phyloP scores from a whole-genome alignment of 106 monocot genomes.

The Triglochin maritima region DNA sequence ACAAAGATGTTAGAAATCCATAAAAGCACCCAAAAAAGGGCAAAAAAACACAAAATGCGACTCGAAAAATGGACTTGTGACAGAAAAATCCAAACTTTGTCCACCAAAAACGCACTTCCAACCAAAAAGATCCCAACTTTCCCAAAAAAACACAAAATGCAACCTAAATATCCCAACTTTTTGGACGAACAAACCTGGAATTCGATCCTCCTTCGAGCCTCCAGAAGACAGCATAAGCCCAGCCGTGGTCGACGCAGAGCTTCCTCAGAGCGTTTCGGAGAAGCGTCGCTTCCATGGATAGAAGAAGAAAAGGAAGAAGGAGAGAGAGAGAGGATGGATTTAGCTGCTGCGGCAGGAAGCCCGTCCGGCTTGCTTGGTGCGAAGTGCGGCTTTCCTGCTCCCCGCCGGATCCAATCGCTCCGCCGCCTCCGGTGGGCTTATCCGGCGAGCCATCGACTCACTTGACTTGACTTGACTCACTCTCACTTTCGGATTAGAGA shows the following conservation, averaged over 20 bases:
- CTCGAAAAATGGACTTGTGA: background rate
- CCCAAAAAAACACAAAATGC: too few species aligned
- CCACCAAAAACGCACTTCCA: background rate
- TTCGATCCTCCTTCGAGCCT: conserved; percentile 16
- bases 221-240: conserved; percentile 81
- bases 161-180: too few species aligned
- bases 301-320: background rate
- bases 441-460: conserved; percentile 1
- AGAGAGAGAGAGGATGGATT: background rate
- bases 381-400: conserved; percentile 1
- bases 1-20: too few species aligned
- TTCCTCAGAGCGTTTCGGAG: conserved; percentile 33
- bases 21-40: background rate
- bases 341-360: conserved; percentile 10
- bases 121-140: too few species aligned
- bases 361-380: conserved; percentile 10
- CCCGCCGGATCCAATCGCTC: conserved; percentile 3
- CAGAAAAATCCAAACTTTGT: background rate
- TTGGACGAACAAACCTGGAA: conserved; percentile 12
- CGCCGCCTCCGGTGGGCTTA: background rate
- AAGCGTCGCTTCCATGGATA: conserved; percentile 9
- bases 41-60: background rate
- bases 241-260: conserved; percentile 53
- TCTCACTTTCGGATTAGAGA: too few species aligned
- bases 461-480: too few species aligned